Evolutionary conservation across 345 rosid species (phyloP).

Genomic region (Eutrema yunnanense): DNA sequence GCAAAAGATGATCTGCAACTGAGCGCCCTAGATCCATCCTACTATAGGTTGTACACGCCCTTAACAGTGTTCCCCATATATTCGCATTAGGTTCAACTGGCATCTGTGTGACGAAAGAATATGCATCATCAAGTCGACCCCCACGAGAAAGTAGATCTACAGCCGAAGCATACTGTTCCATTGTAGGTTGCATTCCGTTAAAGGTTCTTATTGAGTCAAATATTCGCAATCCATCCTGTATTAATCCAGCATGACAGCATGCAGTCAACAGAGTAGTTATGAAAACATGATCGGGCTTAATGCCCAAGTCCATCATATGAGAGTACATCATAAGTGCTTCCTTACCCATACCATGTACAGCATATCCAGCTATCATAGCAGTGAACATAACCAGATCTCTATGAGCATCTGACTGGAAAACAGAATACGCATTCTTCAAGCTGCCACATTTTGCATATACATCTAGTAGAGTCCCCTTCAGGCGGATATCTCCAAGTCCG

Average conservation of each 20-base stretch:
- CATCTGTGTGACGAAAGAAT: conserved; percentile 51
- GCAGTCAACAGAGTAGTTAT: conserved; percentile 65
- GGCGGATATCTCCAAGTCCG: conserved; percentile 47
- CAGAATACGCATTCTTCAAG: conserved; percentile 44
- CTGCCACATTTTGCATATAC: conserved; percentile 81
- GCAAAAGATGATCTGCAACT: conserved; percentile 57
- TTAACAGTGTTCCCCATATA: conserved; percentile 69
- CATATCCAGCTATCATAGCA: conserved; percentile 73
- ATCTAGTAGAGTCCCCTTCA: conserved; percentile 63
- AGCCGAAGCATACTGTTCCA: conserved; percentile 69
- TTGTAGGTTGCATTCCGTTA: conserved; percentile 50
- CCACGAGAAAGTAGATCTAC: conserved; percentile 90
- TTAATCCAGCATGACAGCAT: conserved; percentile 78
- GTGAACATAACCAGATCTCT: conserved; percentile 77
- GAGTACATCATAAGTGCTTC: conserved; percentile 67
- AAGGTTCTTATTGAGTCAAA: conserved; percentile 48
- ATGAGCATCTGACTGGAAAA: conserved; percentile 43
- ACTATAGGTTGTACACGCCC: conserved; percentile 66
- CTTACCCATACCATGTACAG: conserved; percentile 78
- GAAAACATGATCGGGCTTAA: conserved; percentile 71
- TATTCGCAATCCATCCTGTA: conserved; percentile 61
- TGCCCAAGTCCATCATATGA: conserved; percentile 46
- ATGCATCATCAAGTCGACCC: conserved; percentile 70
- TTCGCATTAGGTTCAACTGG: conserved; percentile 59
- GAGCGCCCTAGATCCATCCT: conserved; percentile 54